Percentiles rank a stretch among this genome's conserved stretches.
Conservation (phyloP, 2,329 filamentous ascomycete species). For the Hirsutella rhossiliensis region DNA sequence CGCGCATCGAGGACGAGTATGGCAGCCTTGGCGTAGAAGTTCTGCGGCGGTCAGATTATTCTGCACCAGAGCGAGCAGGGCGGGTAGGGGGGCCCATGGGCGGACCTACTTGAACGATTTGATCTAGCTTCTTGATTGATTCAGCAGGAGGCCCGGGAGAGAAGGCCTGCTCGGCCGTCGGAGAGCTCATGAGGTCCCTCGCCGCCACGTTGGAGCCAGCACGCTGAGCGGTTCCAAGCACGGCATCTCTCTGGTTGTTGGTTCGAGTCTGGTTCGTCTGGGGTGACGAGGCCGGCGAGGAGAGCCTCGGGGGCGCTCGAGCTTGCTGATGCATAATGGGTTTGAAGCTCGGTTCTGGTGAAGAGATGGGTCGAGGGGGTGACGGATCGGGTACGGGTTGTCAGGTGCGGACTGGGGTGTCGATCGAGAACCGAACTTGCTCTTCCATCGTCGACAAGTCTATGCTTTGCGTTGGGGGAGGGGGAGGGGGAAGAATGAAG, state of each 20-base stretch:
- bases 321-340: constrained; percentile 77
- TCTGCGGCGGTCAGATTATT: constrained; percentile 38
- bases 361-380: not conserved
- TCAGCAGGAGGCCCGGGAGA: constrained; percentile 47
- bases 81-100: not conserved
- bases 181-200: constrained; percentile 31
- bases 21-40: constrained; percentile 82
- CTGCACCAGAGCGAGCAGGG: no score
- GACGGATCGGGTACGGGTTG: not conserved
- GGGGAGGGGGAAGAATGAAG: not conserved
- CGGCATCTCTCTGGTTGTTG: constrained; percentile 61
- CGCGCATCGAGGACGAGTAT: constrained; percentile 74
- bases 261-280: constrained; percentile 60
- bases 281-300: constrained; percentile 61
- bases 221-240: constrained; percentile 25
- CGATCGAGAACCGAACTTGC: constrained; percentile 1
- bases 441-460: constrained; percentile 3
- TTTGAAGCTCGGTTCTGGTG: not conserved
- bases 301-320: constrained; percentile 58
- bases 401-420: constrained; percentile 2
- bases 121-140: constrained; percentile 69
- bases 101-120: constrained; percentile 69
- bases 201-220: constrained; percentile 29
- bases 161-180: constrained; percentile 32
- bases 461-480: not conserved